Conservation (phyloP, 2,329 filamentous ascomycete species). For the Pezicula rhizophila region DNA sequence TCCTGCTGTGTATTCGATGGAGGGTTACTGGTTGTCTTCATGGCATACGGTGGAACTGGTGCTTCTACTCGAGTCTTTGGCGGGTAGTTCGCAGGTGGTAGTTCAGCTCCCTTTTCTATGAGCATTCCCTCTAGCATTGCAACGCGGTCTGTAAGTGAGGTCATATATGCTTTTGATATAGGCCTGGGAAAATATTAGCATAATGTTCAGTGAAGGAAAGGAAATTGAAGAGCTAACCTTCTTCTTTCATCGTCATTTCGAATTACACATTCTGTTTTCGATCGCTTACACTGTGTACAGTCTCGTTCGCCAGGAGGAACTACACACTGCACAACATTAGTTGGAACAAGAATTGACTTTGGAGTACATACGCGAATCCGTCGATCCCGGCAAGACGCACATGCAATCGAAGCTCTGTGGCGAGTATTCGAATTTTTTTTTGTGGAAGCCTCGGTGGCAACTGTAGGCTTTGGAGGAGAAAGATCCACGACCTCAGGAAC, state of each 20-base stretch:
- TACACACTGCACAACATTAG: constrained; percentile 39
- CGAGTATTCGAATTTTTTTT: constrained; percentile 21
- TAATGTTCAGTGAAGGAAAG: background rate
- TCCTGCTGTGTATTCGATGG: constrained; percentile 1
- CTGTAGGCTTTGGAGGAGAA: constrained; percentile 3
- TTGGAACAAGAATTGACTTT: background rate
- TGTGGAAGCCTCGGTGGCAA: constrained; percentile 6
- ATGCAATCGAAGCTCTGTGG: constrained; percentile 48
- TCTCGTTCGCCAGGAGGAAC: constrained; percentile 44
- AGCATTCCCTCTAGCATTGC: constrained; percentile 46
- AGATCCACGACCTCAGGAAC: background rate
- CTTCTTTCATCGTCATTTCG: constrained; percentile 52
- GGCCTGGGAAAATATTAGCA: constrained; percentile 33
- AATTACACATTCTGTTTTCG: constrained; percentile 46
- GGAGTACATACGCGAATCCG: constrained; percentile 31
- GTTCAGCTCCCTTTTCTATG: constrained; percentile 40
- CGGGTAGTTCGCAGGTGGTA: constrained; percentile 45
- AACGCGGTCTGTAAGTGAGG: constrained; percentile 48
- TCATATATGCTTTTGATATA: constrained; percentile 53
- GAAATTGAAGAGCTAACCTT: constrained; percentile 33
- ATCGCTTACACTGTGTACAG: constrained; percentile 47
- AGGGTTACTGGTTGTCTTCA: background rate
- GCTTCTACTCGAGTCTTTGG: constrained; percentile 43
- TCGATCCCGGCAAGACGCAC: constrained; percentile 44
- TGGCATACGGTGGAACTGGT: constrained; percentile 22